These are phyloP conservation scores for Pseudovirgaria hyperparasitica DNA, from an alignment of 2,329 filamentous ascomycete species.

Conservation along the genomic window DNA sequence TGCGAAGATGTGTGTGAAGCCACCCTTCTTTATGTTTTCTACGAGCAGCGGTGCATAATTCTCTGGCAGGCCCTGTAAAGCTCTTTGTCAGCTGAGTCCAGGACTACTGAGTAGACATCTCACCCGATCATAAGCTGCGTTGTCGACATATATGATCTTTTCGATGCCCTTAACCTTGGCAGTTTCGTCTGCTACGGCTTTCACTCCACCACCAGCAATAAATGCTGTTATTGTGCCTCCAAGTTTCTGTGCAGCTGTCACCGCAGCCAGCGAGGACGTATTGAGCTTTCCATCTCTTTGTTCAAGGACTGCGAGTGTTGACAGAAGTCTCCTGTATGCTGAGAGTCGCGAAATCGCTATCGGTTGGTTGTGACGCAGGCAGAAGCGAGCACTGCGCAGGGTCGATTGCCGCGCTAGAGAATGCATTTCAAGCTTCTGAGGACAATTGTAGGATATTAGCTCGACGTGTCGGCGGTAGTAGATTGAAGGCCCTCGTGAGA, in stretches of 20 bases:
- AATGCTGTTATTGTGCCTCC: slow-evolving; percentile 80
- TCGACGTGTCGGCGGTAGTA: slow-evolving; percentile 2
- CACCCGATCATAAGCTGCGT: slow-evolving; percentile 84
- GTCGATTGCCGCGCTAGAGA: slow-evolving; percentile 20
- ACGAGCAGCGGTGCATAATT: slow-evolving; percentile 87
- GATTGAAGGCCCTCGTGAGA: slow-evolving; percentile 2
- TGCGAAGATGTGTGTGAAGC: slow-evolving; percentile 82
- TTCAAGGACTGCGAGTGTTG: slow-evolving; percentile 83
- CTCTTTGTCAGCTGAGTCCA: slow-evolving; percentile 5
- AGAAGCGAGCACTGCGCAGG: slow-evolving; percentile 27
- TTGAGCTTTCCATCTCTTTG: slow-evolving; percentile 84
- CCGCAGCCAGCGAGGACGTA: slow-evolving; percentile 65
- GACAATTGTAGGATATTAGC: slow-evolving; percentile 1
- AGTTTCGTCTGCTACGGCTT: slow-evolving; percentile 65
- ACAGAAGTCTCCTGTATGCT: slow-evolving; percentile 57
- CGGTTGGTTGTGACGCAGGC: slow-evolving; percentile 27
- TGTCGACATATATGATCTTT: slow-evolving; percentile 83
- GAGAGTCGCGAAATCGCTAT: slow-evolving; percentile 33
- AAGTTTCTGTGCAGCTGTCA: slow-evolving; percentile 76
- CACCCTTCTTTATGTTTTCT: slow-evolving; percentile 93
- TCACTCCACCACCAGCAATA: slow-evolving; percentile 68
- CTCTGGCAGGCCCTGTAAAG: slow-evolving; percentile 64
- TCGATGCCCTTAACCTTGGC: slow-evolving; percentile 83
- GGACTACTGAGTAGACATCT: background rate
- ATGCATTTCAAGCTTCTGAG: slow-evolving; percentile 16